These are phyloP conservation scores for Amaranthus tricolor DNA, from an alignment of 179 eudicot genomes.

Conservation along the genomic window DNA sequence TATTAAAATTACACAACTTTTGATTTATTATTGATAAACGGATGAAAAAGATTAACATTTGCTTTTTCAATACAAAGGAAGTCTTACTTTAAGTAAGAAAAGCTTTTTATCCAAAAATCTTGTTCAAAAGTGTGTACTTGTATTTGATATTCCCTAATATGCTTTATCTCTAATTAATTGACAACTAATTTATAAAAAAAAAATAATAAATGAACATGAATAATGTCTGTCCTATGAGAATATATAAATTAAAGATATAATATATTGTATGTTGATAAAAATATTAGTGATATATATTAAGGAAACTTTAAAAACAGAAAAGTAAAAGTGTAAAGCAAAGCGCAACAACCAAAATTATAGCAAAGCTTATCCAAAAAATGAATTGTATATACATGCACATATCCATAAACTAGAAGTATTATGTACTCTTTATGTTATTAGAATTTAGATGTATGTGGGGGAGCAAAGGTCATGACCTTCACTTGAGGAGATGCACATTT, in stretches of 20 bases:
- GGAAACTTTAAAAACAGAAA: neutral
- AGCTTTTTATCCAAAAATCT: neutral
- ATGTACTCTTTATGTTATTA: too few species aligned
- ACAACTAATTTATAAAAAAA: neutral
- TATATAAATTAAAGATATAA: neutral
- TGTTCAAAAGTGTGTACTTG: neutral
- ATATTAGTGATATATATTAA: neutral
- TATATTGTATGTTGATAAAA: too few species aligned
- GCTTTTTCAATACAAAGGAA: too few species aligned
- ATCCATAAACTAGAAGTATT: neutral
- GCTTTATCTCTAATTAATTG: neutral
- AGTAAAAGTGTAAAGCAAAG: neutral
- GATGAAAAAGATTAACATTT: too few species aligned
- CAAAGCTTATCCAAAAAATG: slow-evolving; percentile 5
- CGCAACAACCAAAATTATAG: neutral
- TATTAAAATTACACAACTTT: too few species aligned
- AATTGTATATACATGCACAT: neutral
- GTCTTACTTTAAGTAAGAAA: neutral
- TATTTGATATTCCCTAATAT: neutral
- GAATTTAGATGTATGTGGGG: slow-evolving; percentile 6
- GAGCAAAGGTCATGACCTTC: slow-evolving; percentile 17
- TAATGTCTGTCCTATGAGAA: slow-evolving; percentile 4
- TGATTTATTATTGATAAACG: too few species aligned
- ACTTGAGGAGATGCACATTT: slow-evolving; percentile 6
- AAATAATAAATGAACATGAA: neutral